Conservation (phyloP, 352 stramenopile genomes). For the Phytopythium cucurbitacearum region DNA sequence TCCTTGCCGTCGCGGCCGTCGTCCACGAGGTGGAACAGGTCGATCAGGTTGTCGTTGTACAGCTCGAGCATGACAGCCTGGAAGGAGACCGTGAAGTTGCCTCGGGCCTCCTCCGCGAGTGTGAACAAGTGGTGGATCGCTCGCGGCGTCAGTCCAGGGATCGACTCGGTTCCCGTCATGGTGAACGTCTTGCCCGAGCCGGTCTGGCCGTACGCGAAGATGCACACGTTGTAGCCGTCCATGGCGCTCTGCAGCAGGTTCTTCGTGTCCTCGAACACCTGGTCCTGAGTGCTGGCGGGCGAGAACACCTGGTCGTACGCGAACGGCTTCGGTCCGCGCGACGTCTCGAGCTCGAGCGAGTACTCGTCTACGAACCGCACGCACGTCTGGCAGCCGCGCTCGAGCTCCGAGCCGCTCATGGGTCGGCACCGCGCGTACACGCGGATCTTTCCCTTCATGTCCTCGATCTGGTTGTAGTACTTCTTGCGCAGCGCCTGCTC, state of each 20-base stretch:
- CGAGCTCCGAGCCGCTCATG: constrained; percentile 85
- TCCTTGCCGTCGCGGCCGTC: constrained; percentile 26
- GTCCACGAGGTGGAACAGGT: constrained; percentile 86
- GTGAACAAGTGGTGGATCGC: constrained; percentile 85
- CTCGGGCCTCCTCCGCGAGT: constrained; percentile 45
- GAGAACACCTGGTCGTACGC: constrained; percentile 90
- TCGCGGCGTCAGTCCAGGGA: constrained; percentile 82
- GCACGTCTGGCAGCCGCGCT: constrained; percentile 63
- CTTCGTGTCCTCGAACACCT: constrained; percentile 93
- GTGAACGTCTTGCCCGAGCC: constrained; percentile 93
- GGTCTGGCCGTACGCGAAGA: constrained; percentile 94
- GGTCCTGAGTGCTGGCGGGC: constrained; percentile 58
- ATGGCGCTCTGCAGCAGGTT: constrained; percentile 88
- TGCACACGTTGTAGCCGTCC: constrained; percentile 91
- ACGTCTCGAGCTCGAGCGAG: constrained; percentile 80
- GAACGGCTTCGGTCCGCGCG: constrained; percentile 84
- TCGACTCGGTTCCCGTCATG: constrained; percentile 78
- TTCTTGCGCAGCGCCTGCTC: constrained; percentile 91
- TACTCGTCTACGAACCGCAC: constrained; percentile 79
- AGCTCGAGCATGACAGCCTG: constrained; percentile 90
- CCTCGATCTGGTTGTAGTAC: constrained; percentile 95
- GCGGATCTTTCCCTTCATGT: constrained; percentile 95
- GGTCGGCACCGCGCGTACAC: constrained; percentile 90
- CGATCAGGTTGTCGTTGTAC: constrained; percentile 90
- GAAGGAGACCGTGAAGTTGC: constrained; percentile 65